Evolutionary conservation across 495 filamentous ascomycete genomes (phyloP), one percentile per base, ranked within the genome.

Genomic region (Podospora tetraspora): DNA sequence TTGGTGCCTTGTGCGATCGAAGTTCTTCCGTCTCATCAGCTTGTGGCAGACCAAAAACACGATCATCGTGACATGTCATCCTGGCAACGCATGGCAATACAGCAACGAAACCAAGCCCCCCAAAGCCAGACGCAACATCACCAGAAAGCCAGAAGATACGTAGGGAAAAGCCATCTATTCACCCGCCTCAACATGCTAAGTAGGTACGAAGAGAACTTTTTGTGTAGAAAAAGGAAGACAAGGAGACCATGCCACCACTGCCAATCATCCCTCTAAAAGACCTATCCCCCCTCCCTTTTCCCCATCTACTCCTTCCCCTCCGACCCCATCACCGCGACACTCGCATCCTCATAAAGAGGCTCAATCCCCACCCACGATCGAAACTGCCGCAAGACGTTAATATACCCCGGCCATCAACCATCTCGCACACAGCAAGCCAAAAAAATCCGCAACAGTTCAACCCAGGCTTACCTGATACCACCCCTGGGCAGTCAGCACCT

Each of bases 401-500:
- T 43, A 69, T 52, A 52, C 43, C 43, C 43, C 19, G 32, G 32
- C 19, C 43, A 57, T 32, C 24, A 11, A 11, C 29, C 25, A 34
- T 37, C 58, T 58, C 12, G 13, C 23, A 34, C 3, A 7, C 43
- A 16, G 61, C 37, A 34, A 29, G 21, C 24, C 29, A 56, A 25
- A 56, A 56, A 19, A 56, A 19, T 52, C 43, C 43, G 43, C 43
- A n/a, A 1, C 19, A n/a, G 6, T n/a, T 52, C 43, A 52, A 6
- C 43, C 43, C 43, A 59, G 56, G 79, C 83, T 67, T 77, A 87
- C 84, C 79, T 87, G 85, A 70, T 92, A 88, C 73, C 92, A 88
- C 11, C 92, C 94, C 80, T 99, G 95, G 24, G 90, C 92, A 70
- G 92, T 89, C 71, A 99, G 81, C 57, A 93, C 93, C 81, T 99